Evolutionary conservation across 257 asterid species (phyloP), one percentile per base, ranked within the genome.

Genomic region (Nicotiana tabacum): DNA sequence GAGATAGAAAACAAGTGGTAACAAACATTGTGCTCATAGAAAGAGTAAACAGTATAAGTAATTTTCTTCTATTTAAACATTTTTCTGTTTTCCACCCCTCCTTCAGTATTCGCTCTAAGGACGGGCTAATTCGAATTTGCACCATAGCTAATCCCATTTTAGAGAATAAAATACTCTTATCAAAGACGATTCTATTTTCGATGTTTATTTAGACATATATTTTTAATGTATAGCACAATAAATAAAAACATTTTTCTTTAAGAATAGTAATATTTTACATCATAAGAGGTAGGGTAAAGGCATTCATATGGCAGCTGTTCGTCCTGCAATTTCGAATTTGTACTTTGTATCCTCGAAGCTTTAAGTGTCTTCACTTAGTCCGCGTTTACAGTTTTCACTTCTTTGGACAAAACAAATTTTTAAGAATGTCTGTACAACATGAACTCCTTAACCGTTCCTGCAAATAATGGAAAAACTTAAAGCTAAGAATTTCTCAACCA

Each of bases 391-490:
- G 2, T 74, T 74, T 48, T 74, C 64, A 74, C 62, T 51, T 74
- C 46, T 74, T 74, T 13, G 15, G 4, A 27, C 46, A 51, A 51
- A 74, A 74, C 43, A 74, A 30, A 74, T 27, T 74, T 48, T 13
- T 4, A 74, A 74, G 80, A 33, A 74, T 48, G 64, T 74, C 80
- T 15, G 80, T 43, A 51, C 80, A 74, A 27, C 80, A 74, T 51
- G 80, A 48, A 51, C 27, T 74, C 80, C 80, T 74, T 0, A 8
- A 48, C 51, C 39, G 39, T 46, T 74, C 79, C 80, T 74, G 64
- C 56, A 74, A 72, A 46, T 13, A 24, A 48, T 51, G 12, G 43
- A 74, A 15, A 48, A 13, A 12, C 1, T 6, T 46, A 12, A 72
- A 72, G 12, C 3, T 24, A 53, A 3, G 3, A 53, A 9, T 51